phyloP scores from a whole-genome alignment of 208 protist species.

The Acanthamoeba sp. region DNA sequence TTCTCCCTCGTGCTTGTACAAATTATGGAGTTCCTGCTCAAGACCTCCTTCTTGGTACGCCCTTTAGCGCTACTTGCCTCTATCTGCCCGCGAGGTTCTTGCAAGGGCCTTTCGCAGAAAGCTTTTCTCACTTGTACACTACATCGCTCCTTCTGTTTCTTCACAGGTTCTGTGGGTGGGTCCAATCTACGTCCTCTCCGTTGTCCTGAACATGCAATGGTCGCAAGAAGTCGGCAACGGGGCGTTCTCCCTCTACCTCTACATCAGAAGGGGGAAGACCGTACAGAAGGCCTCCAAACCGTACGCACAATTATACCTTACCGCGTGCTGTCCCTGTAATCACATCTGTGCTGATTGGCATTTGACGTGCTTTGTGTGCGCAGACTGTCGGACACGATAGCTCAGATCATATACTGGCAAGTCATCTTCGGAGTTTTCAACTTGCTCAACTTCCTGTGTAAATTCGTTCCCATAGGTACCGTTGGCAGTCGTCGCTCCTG shows the following conservation, averaged over 20 bases:
- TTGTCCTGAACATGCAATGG: slow-evolving; percentile 73
- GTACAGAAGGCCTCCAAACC: slow-evolving; percentile 54
- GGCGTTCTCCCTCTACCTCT: slow-evolving; percentile 52
- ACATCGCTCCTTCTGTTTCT: not conserved
- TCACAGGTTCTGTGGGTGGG: slow-evolving; percentile 59
- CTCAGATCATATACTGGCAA: slow-evolving; percentile 60
- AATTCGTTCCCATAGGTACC: slow-evolving; percentile 48
- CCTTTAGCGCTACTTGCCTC: not conserved
- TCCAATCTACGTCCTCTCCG: slow-evolving; percentile 65
- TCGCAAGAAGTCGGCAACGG: slow-evolving; percentile 51
- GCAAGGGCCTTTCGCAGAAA: no score
- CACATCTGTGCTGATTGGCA: not conserved
- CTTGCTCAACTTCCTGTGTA: slow-evolving; percentile 60
- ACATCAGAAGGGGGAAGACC: not conserved
- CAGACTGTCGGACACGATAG: slow-evolving; percentile 37
- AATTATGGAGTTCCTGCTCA: slow-evolving; percentile 43
- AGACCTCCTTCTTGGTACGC: slow-evolving; percentile 48
- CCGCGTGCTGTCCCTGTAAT: no score
- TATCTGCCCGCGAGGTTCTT: no score
- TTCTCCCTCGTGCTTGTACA: slow-evolving; percentile 35
- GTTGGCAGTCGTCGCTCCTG: not conserved
- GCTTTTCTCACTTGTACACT: no score
- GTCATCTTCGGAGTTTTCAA: slow-evolving; percentile 70
- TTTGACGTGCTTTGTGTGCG: not conserved
- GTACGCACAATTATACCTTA: not conserved